A percentile compares a stretch with the other conserved stretches of the same genome.
Conservation (phyloP, 208 protist species). For the Acanthamoeba lenticulata region DNA sequence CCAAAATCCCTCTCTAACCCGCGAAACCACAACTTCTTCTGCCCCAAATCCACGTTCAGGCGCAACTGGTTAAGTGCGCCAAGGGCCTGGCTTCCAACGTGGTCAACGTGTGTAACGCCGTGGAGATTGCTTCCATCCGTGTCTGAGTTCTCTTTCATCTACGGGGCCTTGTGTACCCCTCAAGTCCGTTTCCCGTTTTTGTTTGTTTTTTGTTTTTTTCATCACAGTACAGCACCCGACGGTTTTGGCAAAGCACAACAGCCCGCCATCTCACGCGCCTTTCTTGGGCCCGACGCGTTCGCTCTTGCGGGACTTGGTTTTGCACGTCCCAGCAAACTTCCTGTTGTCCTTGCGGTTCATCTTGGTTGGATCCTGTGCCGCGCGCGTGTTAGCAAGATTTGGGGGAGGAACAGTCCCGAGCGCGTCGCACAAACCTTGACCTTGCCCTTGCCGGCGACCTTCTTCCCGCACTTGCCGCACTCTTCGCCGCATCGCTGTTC, state of each 20-base stretch:
- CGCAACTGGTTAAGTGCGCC: constrained; percentile 47
- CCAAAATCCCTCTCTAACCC: not conserved
- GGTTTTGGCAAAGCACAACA: no score
- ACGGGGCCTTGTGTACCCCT: no score
- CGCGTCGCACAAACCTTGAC: not conserved
- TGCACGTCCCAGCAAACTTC: constrained; percentile 3
- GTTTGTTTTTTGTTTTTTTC: no score
- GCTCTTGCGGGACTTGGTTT: constrained; percentile 40
- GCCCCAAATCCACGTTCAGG: not conserved
- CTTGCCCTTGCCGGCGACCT: not conserved
- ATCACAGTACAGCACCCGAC: no score
- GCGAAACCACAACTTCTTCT: no score
- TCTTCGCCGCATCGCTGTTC: not conserved
- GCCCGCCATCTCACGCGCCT: not conserved
- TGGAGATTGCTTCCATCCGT: constrained; percentile 53
- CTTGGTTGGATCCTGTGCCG: not conserved
- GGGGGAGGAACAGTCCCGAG: not conserved
- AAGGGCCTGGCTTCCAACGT: constrained; percentile 38
- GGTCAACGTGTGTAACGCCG: constrained; percentile 48
- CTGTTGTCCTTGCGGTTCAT: not conserved
- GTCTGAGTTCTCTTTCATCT: constrained; percentile 27
- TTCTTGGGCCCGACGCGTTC: not conserved
- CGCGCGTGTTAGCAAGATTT: not conserved
- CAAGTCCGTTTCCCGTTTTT: no score
- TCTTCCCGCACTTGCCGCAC: not conserved